Conservation (phyloP, 2,329 filamentous ascomycete species). For the Cytospora piceicola region DNA sequence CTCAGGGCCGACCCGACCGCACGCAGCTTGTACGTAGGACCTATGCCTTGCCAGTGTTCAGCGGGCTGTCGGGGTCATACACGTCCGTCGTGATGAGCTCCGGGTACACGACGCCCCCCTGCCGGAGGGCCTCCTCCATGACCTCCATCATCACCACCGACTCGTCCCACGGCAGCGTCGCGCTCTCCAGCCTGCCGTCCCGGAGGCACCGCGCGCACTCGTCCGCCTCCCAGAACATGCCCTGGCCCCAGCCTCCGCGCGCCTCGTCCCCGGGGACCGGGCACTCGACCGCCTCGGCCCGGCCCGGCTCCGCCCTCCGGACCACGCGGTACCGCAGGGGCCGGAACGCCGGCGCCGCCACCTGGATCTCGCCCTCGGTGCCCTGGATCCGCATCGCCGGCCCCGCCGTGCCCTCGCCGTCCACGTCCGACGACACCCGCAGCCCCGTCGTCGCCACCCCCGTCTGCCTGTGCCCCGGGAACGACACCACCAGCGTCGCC, state of each 20-base stretch:
- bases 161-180: constrained; percentile 71
- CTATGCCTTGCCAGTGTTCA: constrained; percentile 56
- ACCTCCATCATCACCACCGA: constrained; percentile 83
- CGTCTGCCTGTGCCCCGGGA: constrained; percentile 70
- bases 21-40: too few species aligned
- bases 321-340: constrained; percentile 70
- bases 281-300: constrained; percentile 56
- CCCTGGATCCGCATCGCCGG: constrained; percentile 81
- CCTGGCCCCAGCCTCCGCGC: constrained; percentile 64
- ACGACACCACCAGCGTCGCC: constrained; percentile 77
- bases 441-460: constrained; percentile 73
- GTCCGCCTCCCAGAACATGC: constrained; percentile 71
- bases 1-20: not conserved
- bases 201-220: constrained; percentile 54
- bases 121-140: constrained; percentile 59
- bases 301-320: constrained; percentile 51
- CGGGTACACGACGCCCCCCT: constrained; percentile 59
- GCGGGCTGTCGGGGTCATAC: constrained; percentile 62
- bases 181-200: constrained; percentile 78
- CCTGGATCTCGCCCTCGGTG: constrained; percentile 79
- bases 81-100: constrained; percentile 60
- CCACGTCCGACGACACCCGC: constrained; percentile 64
- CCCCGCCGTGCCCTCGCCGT: constrained; percentile 60
- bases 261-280: constrained; percentile 56
- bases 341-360: constrained; percentile 71